Conservation (phyloP, 2,329 filamentous ascomycete genomes). For the Phaeoacremonium minimum region DNA sequence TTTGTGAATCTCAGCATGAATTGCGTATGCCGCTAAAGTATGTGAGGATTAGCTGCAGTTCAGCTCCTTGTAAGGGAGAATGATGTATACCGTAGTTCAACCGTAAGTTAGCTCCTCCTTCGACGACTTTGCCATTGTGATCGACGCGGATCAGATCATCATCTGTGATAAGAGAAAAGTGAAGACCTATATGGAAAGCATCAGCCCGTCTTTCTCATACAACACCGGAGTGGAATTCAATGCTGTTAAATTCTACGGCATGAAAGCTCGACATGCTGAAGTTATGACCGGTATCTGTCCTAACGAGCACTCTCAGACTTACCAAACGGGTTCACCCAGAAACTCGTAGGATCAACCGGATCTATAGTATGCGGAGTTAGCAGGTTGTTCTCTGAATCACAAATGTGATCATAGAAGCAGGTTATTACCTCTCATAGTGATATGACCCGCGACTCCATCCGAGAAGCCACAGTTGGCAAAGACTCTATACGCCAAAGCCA, state of each 20-base stretch:
- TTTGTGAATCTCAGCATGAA: slow-evolving; percentile 54
- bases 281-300: no score
- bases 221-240: no score
- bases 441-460: slow-evolving; percentile 1
- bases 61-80: background rate
- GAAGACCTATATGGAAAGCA: slow-evolving; percentile 32
- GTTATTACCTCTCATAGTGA: slow-evolving; percentile 1
- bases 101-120: slow-evolving; percentile 40
- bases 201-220: slow-evolving; percentile 24
- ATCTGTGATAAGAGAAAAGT: slow-evolving; percentile 57
- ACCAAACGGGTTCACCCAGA: slow-evolving; percentile 3
- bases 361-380: no score
- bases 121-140: slow-evolving; percentile 55
- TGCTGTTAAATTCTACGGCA: no score
- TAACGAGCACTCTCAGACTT: background rate
- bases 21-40: slow-evolving; percentile 44
- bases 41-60: background rate
- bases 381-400: no score
- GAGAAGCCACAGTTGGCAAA: slow-evolving; percentile 1
- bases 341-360: background rate
- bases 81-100: slow-evolving; percentile 21
- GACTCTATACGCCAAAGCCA: background rate
- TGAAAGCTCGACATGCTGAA: no score
- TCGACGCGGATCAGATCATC: slow-evolving; percentile 62
- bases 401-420: no score